Conservation (phyloP, 192 early-diverging fungal species). For the Entomortierella lignicola region DNA sequence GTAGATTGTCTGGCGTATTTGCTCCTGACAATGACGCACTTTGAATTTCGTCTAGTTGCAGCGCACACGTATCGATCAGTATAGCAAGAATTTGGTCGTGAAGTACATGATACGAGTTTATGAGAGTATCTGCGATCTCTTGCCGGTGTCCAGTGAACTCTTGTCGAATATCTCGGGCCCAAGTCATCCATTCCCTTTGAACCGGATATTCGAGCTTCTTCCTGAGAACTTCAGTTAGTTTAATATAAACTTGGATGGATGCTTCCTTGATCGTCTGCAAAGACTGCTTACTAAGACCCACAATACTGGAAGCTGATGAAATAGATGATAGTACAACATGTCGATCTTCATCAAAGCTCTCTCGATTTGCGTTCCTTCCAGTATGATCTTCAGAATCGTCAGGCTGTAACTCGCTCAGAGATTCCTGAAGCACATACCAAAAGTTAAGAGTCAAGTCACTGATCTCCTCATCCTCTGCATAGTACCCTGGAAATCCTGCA, state of each 20-base stretch:
- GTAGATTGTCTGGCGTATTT: conserved; percentile 21
- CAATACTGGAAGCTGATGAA: conserved; percentile 30
- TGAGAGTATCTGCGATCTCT: conserved; percentile 79
- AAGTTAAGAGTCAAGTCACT: conserved; percentile 78
- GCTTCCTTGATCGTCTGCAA: conserved; percentile 52
- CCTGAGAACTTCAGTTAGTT: conserved; percentile 65
- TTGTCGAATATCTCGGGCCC: conserved; percentile 67
- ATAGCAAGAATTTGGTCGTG: conserved; percentile 64
- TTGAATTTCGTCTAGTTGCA: conserved; percentile 38
- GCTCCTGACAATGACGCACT: conserved; percentile 27
- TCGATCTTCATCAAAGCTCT: conserved; percentile 17
- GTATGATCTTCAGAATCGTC: conserved; percentile 38
- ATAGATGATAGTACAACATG: conserved; percentile 28
- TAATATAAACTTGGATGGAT: conserved; percentile 59
- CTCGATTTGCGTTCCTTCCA: not conserved
- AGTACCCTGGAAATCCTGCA: conserved; percentile 76
- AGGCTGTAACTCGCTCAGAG: conserved; percentile 63
- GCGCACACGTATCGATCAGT: conserved; percentile 48
- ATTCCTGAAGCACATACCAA: conserved; percentile 80
- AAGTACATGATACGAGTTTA: conserved; percentile 75
- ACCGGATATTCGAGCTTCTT: conserved; percentile 69
- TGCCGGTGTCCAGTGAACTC: conserved; percentile 72
- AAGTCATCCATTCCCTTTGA: conserved; percentile 62
- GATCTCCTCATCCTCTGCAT: conserved; percentile 74
- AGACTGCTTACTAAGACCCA: conserved; percentile 33